Percentiles rank a stretch among this genome's conserved stretches.
Evolutionary conservation across 352 stramenopile species (phyloP).

Genomic region (Phytophthora parvispora): DNA sequence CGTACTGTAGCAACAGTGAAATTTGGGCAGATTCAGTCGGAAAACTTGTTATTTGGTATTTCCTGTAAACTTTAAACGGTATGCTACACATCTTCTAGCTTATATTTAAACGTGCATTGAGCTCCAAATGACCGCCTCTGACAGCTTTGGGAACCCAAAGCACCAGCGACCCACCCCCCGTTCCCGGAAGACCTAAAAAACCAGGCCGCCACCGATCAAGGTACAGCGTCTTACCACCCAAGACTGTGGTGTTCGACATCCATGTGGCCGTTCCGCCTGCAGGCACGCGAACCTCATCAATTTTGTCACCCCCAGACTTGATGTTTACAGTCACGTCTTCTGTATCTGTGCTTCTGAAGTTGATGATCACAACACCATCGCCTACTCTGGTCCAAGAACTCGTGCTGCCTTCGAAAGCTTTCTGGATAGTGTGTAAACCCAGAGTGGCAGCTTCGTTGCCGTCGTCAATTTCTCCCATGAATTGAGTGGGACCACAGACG

Average conservation of each 20-base stretch:
- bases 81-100: conserved; percentile 26
- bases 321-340: conserved; percentile 51
- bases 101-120: conserved; percentile 51
- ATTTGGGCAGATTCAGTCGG: too few relatives aligned
- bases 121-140: conserved; percentile 43
- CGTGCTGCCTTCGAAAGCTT: conserved; percentile 46
- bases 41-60: too few relatives aligned
- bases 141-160: conserved; percentile 54
- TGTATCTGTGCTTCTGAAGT: conserved; percentile 25
- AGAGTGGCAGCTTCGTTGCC: conserved; percentile 39
- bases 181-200: conserved; percentile 56
- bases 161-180: conserved; percentile 62
- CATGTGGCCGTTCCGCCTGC: conserved; percentile 35
- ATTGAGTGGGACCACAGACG: conserved; percentile 56
- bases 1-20: too few relatives aligned
- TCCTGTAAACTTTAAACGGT: too few relatives aligned
- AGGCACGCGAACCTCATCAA: conserved; percentile 37
- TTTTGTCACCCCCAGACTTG: conserved; percentile 34
- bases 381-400: conserved; percentile 39
- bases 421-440: conserved; percentile 40
- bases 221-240: conserved; percentile 70
- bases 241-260: conserved; percentile 25
- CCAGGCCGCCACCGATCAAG: conserved; percentile 62
- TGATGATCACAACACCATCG: conserved; percentile 18
- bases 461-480: conserved; percentile 59